Evolutionary conservation across 345 rosid genomes (phyloP).

Genomic region (Lumnitzera littorea): DNA sequence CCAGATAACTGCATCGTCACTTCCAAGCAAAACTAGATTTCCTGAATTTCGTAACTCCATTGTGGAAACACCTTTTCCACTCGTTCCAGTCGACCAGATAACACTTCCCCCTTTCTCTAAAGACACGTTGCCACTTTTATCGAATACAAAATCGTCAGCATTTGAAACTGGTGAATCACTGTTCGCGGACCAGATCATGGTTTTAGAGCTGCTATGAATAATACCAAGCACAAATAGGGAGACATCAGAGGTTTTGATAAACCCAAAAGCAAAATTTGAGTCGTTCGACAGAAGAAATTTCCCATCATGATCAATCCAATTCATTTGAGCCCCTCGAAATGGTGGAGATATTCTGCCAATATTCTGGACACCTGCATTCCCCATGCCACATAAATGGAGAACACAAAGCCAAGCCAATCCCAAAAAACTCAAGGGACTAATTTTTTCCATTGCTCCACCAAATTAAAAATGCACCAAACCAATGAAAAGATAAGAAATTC

Average conservation of each 20-base stretch:
- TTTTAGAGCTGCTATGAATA: constrained; percentile 14
- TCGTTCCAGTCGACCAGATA: constrained; percentile 34
- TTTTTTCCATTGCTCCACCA: no score
- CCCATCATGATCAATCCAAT: constrained; percentile 33
- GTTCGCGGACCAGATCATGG: constrained; percentile 46
- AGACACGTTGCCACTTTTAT: constrained; percentile 25
- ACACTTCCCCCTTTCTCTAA: constrained; percentile 22
- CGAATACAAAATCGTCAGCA: constrained; percentile 40
- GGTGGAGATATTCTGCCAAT: constrained; percentile 33
- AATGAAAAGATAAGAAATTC: no score
- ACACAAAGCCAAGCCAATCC: constrained; percentile 3
- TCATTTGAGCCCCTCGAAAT: constrained; percentile 31
- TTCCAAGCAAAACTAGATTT: constrained; percentile 38
- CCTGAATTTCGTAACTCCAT: constrained; percentile 48
- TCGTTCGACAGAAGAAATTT: constrained; percentile 30
- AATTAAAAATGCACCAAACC: no score
- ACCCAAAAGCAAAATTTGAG: constrained; percentile 33
- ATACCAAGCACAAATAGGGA: constrained; percentile 24
- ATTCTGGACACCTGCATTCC: constrained; percentile 12
- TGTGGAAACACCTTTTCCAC: constrained; percentile 22
- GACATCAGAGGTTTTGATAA: constrained; percentile 24
- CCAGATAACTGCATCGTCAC: constrained; percentile 27
- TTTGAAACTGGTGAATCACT: constrained; percentile 16
- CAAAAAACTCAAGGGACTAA: background rate
- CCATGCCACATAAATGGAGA: constrained; percentile 11